A percentile compares a stretch with the other conserved stretches of the same genome.
Evolutionary conservation across 805 yeast species (phyloP).

Genomic region (Metschnikowia bowlesiae): DNA sequence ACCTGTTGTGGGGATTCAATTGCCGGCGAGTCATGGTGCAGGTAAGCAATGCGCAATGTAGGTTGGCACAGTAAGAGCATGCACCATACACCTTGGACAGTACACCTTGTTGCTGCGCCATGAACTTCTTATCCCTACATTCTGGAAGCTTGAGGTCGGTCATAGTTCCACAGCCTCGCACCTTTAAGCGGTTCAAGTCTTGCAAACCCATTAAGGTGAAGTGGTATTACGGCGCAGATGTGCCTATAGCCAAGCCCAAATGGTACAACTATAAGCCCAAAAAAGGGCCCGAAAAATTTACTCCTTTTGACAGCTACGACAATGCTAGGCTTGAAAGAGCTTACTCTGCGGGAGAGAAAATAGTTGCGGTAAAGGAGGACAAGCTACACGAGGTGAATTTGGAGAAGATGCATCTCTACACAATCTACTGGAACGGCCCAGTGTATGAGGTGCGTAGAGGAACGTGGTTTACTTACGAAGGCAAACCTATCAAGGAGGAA

Average conservation of each 20-base stretch:
- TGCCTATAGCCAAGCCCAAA: conserved; percentile 65
- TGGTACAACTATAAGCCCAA: conserved; percentile 50
- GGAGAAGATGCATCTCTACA: conserved; percentile 47
- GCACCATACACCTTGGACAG: background rate
- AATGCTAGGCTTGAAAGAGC: conserved; percentile 55
- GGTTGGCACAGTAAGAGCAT: background rate
- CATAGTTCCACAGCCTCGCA: background rate
- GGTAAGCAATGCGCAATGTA: background rate
- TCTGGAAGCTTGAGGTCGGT: background rate
- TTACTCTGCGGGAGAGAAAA: conserved; percentile 19
- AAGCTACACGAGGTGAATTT: conserved; percentile 71
- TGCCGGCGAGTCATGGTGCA: background rate
- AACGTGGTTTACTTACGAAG: conserved; percentile 66
- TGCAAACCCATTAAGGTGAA: conserved; percentile 20
- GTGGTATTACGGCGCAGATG: conserved; percentile 86
- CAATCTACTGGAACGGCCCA: conserved; percentile 90
- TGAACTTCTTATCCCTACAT: background rate
- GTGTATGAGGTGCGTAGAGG: conserved; percentile 79
- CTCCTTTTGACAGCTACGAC: conserved; percentile 65
- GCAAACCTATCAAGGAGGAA: conserved; percentile 48
- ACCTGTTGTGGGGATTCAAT: background rate
- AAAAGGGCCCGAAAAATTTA: conserved; percentile 53
- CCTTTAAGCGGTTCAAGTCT: background rate
- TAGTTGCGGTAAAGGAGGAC: conserved; percentile 74
- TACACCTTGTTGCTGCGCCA: background rate